phyloP scores from a whole-genome alignment of 2,329 filamentous ascomycete genomes.

The Ophiosphaerella herpotricha region DNA sequence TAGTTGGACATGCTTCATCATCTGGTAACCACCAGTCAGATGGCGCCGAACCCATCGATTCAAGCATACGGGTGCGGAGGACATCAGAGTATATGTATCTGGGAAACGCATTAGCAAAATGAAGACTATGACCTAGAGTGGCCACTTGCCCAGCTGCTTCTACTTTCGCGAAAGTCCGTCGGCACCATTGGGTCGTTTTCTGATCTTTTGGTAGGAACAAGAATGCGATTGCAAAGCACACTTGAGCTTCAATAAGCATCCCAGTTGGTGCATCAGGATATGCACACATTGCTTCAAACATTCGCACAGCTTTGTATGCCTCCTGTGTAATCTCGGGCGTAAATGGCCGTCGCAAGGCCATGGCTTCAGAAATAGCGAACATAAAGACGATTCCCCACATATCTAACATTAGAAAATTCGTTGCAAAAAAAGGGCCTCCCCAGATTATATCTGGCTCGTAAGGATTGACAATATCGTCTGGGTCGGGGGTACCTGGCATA shows the following conservation, averaged over 20 bases:
- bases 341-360: slow-evolving; percentile 57
- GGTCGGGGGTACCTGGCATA: slow-evolving; percentile 61
- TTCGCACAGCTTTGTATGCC: slow-evolving; percentile 72
- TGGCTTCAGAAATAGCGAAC: slow-evolving; percentile 74
- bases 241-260: slow-evolving; percentile 72
- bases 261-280: slow-evolving; percentile 74
- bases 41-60: slow-evolving; percentile 74
- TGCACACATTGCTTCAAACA: slow-evolving; percentile 77
- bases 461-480: slow-evolving; percentile 74
- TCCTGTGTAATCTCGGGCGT: slow-evolving; percentile 62
- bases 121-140: not conserved
- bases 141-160: slow-evolving; percentile 75
- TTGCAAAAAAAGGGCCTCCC: slow-evolving; percentile 69
- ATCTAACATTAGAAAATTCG: slow-evolving; percentile 76
- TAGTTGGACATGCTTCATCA: slow-evolving; percentile 72
- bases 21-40: slow-evolving; percentile 89
- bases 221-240: slow-evolving; percentile 73
- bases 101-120: slow-evolving; percentile 9
- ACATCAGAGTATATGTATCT: slow-evolving; percentile 84
- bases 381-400: slow-evolving; percentile 79
- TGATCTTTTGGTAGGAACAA: slow-evolving; percentile 79
- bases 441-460: slow-evolving; percentile 70
- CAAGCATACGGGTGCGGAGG: slow-evolving; percentile 75
- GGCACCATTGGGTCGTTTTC: slow-evolving; percentile 76
- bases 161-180: slow-evolving; percentile 75